Conservation (phyloP, 495 filamentous ascomycete genomes). For the Letharia columbiana region DNA sequence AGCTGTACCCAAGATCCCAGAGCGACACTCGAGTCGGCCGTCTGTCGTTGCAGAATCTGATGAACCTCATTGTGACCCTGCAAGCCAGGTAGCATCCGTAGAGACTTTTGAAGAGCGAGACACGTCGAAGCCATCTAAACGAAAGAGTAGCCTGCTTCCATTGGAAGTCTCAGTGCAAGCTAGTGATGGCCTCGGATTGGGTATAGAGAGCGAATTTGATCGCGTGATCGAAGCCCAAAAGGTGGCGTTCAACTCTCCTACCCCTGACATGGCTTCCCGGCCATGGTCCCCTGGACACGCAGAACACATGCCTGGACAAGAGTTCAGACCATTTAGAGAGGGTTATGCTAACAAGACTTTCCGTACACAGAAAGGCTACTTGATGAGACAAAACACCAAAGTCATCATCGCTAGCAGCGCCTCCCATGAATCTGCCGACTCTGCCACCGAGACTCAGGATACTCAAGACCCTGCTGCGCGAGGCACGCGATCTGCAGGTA, state of each 20-base stretch:
- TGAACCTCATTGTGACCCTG: conserved; percentile 20
- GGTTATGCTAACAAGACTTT: conserved; percentile 48
- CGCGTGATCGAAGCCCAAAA: conserved; percentile 96
- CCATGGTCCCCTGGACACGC: conserved; percentile 17
- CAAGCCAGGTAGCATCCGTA: conserved; percentile 1
- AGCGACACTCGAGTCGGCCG: conserved; percentile 46
- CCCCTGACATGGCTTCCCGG: conserved; percentile 27
- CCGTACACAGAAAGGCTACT: conserved; percentile 80
- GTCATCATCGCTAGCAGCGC: conserved; percentile 80
- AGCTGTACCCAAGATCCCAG: conserved; percentile 52
- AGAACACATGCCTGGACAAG: conserved; percentile 27
- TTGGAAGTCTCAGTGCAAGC: conserved; percentile 60
- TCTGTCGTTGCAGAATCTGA: conserved; percentile 35
- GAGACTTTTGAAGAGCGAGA: conserved; percentile 21
- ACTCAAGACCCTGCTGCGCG: conserved; percentile 45
- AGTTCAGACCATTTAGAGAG: conserved; percentile 23
- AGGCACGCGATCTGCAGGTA: conserved; percentile 55
- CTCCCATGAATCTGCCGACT: conserved; percentile 39
- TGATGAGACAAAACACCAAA: conserved; percentile 98
- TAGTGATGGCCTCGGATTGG: conserved; percentile 56
- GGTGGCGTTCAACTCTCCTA: conserved; percentile 61
- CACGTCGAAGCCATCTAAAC: conserved; percentile 31
- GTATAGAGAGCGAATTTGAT: conserved; percentile 87
- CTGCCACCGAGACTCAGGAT: conserved; percentile 36
- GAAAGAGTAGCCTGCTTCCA: conserved; percentile 46